These are phyloP conservation scores for Talaromyces nanjingensis DNA, from an alignment of 495 filamentous ascomycete species.

Conservation along the genomic window DNA sequence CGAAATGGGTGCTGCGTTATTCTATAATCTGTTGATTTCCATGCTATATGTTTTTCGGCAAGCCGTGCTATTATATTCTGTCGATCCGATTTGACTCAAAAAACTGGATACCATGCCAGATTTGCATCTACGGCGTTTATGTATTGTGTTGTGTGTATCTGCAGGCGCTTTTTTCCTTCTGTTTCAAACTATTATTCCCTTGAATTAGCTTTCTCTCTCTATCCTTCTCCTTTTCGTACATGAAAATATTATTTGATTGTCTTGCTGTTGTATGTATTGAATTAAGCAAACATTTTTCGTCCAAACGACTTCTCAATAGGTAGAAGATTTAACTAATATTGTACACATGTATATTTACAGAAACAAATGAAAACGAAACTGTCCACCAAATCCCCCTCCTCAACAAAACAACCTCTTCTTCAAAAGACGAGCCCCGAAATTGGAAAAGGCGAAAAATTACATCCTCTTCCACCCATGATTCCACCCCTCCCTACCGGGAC, in stretches of 20 bases:
- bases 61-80: not conserved
- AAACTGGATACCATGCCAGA: not conserved
- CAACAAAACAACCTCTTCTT: not conserved
- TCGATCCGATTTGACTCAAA: not conserved
- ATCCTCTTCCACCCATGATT: constrained; percentile 56
- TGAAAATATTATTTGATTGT: not conserved
- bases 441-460: constrained; percentile 9
- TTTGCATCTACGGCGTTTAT: constrained; percentile 1
- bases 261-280: not conserved
- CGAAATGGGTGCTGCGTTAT: constrained; percentile 83
- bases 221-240: not conserved
- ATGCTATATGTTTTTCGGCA: not conserved
- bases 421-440: not conserved
- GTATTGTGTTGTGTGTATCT: not conserved
- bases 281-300: not conserved
- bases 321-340: not conserved
- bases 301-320: not conserved
- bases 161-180: constrained; percentile 1
- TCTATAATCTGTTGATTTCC: constrained; percentile 50
- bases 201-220: not conserved
- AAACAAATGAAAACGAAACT: not conserved
- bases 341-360: not conserved
- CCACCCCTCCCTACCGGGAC: constrained; percentile 64
- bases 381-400: not conserved
- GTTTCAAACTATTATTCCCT: not conserved